Conservation (phyloP, 2,329 filamentous ascomycete species). For the Apiospora malaysiana region DNA sequence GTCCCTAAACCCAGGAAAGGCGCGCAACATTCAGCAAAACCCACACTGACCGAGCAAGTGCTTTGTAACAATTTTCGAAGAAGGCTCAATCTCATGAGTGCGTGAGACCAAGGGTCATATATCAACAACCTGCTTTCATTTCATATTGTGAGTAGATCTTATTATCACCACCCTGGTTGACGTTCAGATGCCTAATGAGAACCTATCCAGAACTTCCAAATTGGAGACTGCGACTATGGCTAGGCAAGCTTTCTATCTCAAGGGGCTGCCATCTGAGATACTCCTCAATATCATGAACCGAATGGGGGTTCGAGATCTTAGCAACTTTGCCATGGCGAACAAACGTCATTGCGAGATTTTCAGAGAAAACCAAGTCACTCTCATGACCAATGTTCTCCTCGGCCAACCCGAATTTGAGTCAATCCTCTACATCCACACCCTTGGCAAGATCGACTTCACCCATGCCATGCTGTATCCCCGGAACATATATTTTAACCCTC, state of each 20-base stretch:
- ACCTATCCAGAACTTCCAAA: not conserved
- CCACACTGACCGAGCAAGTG: not conserved
- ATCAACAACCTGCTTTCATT: not conserved
- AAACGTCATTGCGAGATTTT: slow-evolving; percentile 49
- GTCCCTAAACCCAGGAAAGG: not conserved
- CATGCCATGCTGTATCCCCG: slow-evolving; percentile 35
- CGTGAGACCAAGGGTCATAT: not conserved
- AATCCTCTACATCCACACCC: slow-evolving; percentile 54
- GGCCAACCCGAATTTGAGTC: slow-evolving; percentile 50
- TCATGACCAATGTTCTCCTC: slow-evolving; percentile 50
- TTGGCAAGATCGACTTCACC: slow-evolving; percentile 40
- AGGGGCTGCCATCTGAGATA: slow-evolving; percentile 51
- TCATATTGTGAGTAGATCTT: not conserved
- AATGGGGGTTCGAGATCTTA: slow-evolving; percentile 49
- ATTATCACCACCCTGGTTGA: not conserved
- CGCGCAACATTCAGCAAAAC: not conserved
- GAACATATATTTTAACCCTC: slow-evolving; percentile 31
- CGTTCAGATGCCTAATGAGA: not conserved
- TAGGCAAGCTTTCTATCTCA: not conserved
- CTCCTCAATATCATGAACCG: slow-evolving; percentile 54
- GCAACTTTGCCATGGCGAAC: slow-evolving; percentile 45
- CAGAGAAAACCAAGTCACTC: slow-evolving; percentile 44
- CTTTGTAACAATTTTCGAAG: not conserved
- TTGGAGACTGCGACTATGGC: not conserved
- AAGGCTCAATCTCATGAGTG: not conserved